Conservation (phyloP, 2,329 filamentous ascomycete genomes). For the Pestalotiopsis sp. region DNA sequence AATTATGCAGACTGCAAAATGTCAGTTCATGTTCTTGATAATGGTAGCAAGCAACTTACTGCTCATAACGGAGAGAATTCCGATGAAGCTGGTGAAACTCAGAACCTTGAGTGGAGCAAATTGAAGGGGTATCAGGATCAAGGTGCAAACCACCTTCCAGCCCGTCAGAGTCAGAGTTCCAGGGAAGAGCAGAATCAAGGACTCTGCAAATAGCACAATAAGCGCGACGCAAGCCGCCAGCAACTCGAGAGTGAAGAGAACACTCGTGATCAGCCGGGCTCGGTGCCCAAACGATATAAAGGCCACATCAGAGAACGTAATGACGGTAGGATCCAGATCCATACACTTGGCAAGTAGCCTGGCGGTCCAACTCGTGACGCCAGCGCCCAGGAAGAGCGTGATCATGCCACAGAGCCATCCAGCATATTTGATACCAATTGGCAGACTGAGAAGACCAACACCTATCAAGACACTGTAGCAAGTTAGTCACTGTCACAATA, state of each 20-base stretch:
- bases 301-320: conserved; percentile 93
- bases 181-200: conserved; percentile 77
- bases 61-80: conserved; percentile 86
- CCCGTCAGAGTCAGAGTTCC: conserved; percentile 63
- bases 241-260: conserved; percentile 87
- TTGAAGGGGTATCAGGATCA: conserved; percentile 79
- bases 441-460: conserved; percentile 85
- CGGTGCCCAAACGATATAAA: conserved; percentile 86
- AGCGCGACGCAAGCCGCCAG: conserved; percentile 87
- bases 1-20: conserved; percentile 73
- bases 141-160: conserved; percentile 86
- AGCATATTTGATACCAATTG: conserved; percentile 83
- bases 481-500: conserved; percentile 13
- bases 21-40: background rate
- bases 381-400: conserved; percentile 74
- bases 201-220: conserved; percentile 92
- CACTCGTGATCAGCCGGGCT: conserved; percentile 79
- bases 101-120: conserved; percentile 83
- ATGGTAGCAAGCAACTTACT: conserved; percentile 61
- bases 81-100: conserved; percentile 88
- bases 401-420: conserved; percentile 84
- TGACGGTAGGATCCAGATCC: conserved; percentile 80
- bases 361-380: conserved; percentile 83
- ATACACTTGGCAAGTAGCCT: conserved; percentile 85
- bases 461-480: conserved; percentile 73